These are phyloP conservation scores for Gaertneriomyces sp. DNA, from an alignment of 192 early-diverging fungal genomes.

Conservation along the genomic window DNA sequence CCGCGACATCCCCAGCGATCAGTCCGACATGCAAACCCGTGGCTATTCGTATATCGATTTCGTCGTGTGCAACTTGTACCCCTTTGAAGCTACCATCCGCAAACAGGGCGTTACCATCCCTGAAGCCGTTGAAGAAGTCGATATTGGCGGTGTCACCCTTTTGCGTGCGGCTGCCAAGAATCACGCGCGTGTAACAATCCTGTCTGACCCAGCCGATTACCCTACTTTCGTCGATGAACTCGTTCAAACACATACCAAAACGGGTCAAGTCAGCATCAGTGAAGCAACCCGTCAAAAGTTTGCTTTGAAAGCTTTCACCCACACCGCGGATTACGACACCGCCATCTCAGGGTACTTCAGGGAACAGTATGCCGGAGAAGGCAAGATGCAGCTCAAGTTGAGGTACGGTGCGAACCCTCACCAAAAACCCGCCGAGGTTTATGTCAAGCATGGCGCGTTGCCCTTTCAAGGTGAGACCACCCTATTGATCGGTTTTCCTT, in stretches of 20 bases:
- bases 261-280: slow-evolving; percentile 55
- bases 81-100: slow-evolving; percentile 92
- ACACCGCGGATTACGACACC: slow-evolving; percentile 92
- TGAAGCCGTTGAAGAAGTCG: slow-evolving; percentile 96
- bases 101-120: slow-evolving; percentile 85
- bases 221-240: slow-evolving; percentile 72
- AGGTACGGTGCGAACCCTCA: slow-evolving; percentile 99
- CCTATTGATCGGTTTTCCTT: not conserved
- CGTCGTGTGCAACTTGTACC: slow-evolving; percentile 98
- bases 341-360: slow-evolving; percentile 96
- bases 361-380: slow-evolving; percentile 78
- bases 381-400: slow-evolving; percentile 70
- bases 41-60: slow-evolving; percentile 90
- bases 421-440: slow-evolving; percentile 97
- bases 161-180: slow-evolving; percentile 99
- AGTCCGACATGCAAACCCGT: slow-evolving; percentile 81
- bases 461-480: slow-evolving; percentile 62
- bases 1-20: slow-evolving; percentile 76
- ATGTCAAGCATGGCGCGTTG: slow-evolving; percentile 68
- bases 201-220: slow-evolving; percentile 94
- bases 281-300: slow-evolving; percentile 70
- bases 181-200: slow-evolving; percentile 87
- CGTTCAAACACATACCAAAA: slow-evolving; percentile 28
- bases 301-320: slow-evolving; percentile 94
- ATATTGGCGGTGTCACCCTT: slow-evolving; percentile 97